These are phyloP conservation scores for Meyerozyma elateridarum DNA, from an alignment of 1,139 yeast species.

Conservation along the genomic window DNA sequence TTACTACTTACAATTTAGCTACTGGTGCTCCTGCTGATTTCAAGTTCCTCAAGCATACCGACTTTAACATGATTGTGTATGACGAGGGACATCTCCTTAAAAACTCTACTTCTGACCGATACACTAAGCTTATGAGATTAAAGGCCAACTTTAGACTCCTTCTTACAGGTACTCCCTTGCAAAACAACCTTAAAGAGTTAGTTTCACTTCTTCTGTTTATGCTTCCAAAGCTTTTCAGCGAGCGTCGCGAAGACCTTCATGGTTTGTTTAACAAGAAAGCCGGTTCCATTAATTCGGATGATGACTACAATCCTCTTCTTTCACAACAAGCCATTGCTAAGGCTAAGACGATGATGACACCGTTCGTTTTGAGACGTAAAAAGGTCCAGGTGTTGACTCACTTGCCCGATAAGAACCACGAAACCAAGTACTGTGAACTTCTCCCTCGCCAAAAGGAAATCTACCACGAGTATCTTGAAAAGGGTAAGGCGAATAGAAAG, in stretches of 20 bases:
- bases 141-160: slow-evolving; percentile 76
- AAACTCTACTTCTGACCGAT: slow-evolving; percentile 84
- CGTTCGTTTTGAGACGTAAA: slow-evolving; percentile 87
- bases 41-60: slow-evolving; percentile 65
- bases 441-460: slow-evolving; percentile 52
- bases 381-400: slow-evolving; percentile 89
- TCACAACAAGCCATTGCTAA: slow-evolving; percentile 88
- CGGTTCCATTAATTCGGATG: slow-evolving; percentile 47
- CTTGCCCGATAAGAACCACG: slow-evolving; percentile 71
- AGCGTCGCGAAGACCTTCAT: slow-evolving; percentile 77
- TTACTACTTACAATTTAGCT: slow-evolving; percentile 90
- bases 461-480: slow-evolving; percentile 54
- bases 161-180: slow-evolving; percentile 95
- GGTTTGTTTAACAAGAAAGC: slow-evolving; percentile 82
- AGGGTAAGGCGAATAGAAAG: slow-evolving; percentile 39
- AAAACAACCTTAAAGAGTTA: slow-evolving; percentile 83
- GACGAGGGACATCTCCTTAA: slow-evolving; percentile 98
- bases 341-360: slow-evolving; percentile 98
- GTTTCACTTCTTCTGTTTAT: slow-evolving; percentile 88
- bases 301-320: slow-evolving; percentile 68
- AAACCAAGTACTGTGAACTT: slow-evolving; percentile 61
- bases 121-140: slow-evolving; percentile 76
- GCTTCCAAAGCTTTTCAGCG: slow-evolving; percentile 75
- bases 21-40: slow-evolving; percentile 82
- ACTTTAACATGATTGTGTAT: slow-evolving; percentile 84